Evolutionary conservation across 2,329 filamentous ascomycete species (phyloP).

Genomic region (Ampelomyces quisqualis): DNA sequence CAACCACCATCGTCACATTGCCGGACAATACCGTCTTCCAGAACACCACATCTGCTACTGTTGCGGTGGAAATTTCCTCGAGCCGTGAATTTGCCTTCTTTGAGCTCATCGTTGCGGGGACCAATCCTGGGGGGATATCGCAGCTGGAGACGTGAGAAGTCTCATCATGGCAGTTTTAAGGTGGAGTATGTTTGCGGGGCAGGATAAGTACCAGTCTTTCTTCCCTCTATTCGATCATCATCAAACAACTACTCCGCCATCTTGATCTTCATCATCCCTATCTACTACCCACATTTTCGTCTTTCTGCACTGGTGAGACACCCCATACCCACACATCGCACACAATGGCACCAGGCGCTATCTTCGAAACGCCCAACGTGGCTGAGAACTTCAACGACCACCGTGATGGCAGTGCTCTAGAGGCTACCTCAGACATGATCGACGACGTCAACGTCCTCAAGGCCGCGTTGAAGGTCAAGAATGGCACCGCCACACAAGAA

Average conservation of each 20-base stretch:
- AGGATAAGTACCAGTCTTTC: conserved; percentile 27
- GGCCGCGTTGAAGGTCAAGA: conserved; percentile 53
- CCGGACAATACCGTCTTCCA: conserved; percentile 14
- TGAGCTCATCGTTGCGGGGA: conserved; percentile 16
- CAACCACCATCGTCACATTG: conserved; percentile 27
- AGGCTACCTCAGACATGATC: conserved; percentile 60
- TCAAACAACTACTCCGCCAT: too few relatives aligned
- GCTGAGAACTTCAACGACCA: conserved; percentile 50
- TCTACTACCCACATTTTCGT: conserved; percentile 3
- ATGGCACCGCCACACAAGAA: conserved; percentile 47
- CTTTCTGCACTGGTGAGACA: conserved; percentile 16
- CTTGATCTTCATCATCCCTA: conserved; percentile 11
- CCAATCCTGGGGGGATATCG: conserved; percentile 20
- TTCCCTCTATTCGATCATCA: conserved; percentile 6
- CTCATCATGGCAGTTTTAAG: conserved; percentile 12
- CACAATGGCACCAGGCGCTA: conserved; percentile 50
- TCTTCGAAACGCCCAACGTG: conserved; percentile 47
- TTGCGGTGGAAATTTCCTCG: conserved; percentile 36
- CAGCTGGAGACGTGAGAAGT: conserved; percentile 20
- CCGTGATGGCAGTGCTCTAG: conserved; percentile 59
- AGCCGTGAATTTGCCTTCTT: conserved; percentile 10
- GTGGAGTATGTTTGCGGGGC: conserved; percentile 7
- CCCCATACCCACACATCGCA: conserved; percentile 11
- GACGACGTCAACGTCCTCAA: conserved; percentile 63
- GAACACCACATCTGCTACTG: conserved; percentile 18